These are phyloP conservation scores for Yamadazyma nakazawae DNA, from an alignment of 805 yeast species.

Conservation along the genomic window DNA sequence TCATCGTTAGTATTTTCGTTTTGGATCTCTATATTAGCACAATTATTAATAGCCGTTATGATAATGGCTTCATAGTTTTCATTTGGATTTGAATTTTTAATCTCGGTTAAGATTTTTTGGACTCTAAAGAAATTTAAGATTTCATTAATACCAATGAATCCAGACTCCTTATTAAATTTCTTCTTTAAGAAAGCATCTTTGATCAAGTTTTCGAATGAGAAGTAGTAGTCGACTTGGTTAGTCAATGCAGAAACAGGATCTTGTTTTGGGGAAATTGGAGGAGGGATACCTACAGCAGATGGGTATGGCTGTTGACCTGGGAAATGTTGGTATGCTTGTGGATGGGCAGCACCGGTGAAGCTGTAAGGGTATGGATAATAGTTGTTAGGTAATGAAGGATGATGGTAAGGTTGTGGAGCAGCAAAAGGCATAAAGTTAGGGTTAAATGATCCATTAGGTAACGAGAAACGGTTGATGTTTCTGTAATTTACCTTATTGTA, in stretches of 20 bases:
- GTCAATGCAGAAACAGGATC: conserved; percentile 43
- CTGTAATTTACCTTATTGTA: conserved; percentile 11
- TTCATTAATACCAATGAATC: conserved; percentile 62
- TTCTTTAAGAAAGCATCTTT: conserved; percentile 81
- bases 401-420: conserved; percentile 12
- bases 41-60: conserved; percentile 50
- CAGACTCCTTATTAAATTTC: conserved; percentile 67
- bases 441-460: conserved; percentile 11
- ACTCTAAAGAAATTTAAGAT: conserved; percentile 76
- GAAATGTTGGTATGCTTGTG: conserved; percentile 17
- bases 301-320: conserved; percentile 1
- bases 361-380: conserved; percentile 8
- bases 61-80: conserved; percentile 32
- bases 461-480: conserved; percentile 15
- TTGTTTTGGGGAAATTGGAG: conserved; percentile 46
- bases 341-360: conserved; percentile 9
- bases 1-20: conserved; percentile 32
- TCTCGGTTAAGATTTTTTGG: conserved; percentile 47
- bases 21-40: conserved; percentile 50
- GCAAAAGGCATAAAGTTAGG: conserved; percentile 11
- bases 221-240: conserved; percentile 83
- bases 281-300: conserved; percentile 35
- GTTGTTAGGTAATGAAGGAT: conserved; percentile 15
- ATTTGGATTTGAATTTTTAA: conserved; percentile 27
- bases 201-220: conserved; percentile 80